These are phyloP conservation scores for Scenedesmus sp. DNA, from an alignment of 163 green algal genomes.

Conservation along the genomic window DNA sequence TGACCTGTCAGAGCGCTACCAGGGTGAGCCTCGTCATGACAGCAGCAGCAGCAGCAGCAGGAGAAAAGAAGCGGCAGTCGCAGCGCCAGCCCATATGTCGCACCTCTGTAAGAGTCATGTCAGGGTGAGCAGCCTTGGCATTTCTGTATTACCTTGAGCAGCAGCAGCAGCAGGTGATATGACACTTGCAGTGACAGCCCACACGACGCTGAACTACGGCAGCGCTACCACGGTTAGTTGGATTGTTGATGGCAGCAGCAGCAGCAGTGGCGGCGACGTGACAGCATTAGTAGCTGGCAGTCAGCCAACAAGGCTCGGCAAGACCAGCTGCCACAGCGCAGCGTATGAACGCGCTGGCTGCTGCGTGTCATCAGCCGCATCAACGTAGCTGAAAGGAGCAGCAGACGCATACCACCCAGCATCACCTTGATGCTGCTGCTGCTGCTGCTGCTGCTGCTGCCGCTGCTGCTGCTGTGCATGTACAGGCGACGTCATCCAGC, in stretches of 20 bases:
- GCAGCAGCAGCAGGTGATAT: background rate
- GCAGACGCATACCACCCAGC: background rate
- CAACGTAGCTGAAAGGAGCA: too few relatives aligned
- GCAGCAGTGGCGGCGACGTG: background rate
- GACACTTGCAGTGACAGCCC: background rate
- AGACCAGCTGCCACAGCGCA: slow-evolving; percentile 58
- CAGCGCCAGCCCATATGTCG: slow-evolving; percentile 51
- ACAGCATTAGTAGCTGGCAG: background rate
- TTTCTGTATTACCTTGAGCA: background rate
- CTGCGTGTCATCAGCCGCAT: too few relatives aligned
- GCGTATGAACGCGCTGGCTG: too few relatives aligned
- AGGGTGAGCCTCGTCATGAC: slow-evolving; percentile 36
- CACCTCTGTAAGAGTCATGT: slow-evolving; percentile 78
- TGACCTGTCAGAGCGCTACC: slow-evolving; percentile 79
- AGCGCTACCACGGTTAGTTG: background rate
- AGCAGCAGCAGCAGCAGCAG: background rate
- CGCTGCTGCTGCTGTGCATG: background rate
- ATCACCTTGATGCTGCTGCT: background rate
- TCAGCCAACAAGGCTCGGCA: background rate
- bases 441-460: background rate
- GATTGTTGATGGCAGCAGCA: background rate
- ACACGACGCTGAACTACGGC: background rate
- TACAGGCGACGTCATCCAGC: slow-evolving; percentile 80
- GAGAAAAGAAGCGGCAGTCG: background rate
- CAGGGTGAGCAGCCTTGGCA: slow-evolving; percentile 32